Conservation (phyloP, 495 filamentous ascomycete species). For the Cercophora newfieldiana region DNA sequence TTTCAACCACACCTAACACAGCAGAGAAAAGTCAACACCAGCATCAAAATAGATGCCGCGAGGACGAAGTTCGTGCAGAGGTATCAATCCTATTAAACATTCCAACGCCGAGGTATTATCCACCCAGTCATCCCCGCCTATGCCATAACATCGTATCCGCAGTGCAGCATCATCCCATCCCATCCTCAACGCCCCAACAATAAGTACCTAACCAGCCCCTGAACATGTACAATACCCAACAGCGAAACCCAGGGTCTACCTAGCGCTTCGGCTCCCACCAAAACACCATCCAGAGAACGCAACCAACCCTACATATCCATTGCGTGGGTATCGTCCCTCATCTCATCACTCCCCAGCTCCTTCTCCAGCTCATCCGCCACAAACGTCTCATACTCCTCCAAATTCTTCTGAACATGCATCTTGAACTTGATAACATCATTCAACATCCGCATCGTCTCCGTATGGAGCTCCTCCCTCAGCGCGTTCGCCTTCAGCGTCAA, state of each 20-base stretch:
- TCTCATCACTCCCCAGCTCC: constrained; percentile 63
- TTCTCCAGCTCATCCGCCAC: constrained; percentile 87
- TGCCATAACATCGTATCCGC: constrained; percentile 1
- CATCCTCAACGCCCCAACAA: not conserved
- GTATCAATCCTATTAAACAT: not conserved
- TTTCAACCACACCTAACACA: too few species aligned
- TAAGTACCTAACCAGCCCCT: too few species aligned
- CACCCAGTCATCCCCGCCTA: not conserved
- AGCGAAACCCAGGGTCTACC: not conserved
- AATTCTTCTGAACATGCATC: constrained; percentile 85
- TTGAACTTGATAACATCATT: constrained; percentile 99
- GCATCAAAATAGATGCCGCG: too few species aligned
- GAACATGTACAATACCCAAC: constrained; percentile 7
- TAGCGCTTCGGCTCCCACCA: not conserved
- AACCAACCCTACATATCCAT: constrained; percentile 11
- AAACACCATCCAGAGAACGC: not conserved
- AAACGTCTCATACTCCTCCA: constrained; percentile 92
- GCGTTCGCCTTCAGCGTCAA: constrained; percentile 78
- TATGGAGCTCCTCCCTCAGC: constrained; percentile 89
- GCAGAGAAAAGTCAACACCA: too few species aligned
- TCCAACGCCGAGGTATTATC: constrained; percentile 2
- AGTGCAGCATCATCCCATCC: not conserved
- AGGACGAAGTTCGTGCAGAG: too few species aligned
- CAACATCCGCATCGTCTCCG: constrained; percentile 91
- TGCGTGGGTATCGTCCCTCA: constrained; percentile 33